A percentile compares a stretch with the other conserved stretches of the same genome.
phyloP scores from a whole-genome alignment of 495 filamentous ascomycete species.

The Chlorociboria aeruginascens region DNA sequence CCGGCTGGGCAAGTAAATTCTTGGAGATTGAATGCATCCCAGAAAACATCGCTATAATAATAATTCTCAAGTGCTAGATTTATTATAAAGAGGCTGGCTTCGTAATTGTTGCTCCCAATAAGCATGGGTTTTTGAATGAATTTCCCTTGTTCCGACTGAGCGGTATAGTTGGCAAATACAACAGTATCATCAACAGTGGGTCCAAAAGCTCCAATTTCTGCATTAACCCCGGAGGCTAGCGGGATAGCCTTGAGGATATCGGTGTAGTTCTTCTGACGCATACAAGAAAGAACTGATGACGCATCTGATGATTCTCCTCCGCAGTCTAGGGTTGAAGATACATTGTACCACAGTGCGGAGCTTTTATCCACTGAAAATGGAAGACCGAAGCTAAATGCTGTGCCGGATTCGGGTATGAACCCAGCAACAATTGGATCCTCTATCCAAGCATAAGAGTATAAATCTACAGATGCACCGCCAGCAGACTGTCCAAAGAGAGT shows the following conservation, averaged over 20 bases:
- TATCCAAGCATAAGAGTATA: conserved; percentile 37
- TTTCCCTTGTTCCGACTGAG: conserved; percentile 10
- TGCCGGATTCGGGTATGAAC: conserved; percentile 43
- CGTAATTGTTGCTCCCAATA: conserved; percentile 34
- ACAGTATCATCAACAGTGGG: conserved; percentile 33
- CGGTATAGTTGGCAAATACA: conserved; percentile 36
- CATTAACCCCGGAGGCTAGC: conserved; percentile 10
- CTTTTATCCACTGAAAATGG: conserved; percentile 21
- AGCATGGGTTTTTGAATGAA: conserved; percentile 28
- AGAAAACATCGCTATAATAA: conserved; percentile 19
- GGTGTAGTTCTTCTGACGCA: conserved; percentile 25
- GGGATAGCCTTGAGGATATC: conserved; percentile 26
- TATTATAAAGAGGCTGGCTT: conserved; percentile 28
- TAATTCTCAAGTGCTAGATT: conserved; percentile 14
- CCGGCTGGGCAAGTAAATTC: conserved; percentile 35
- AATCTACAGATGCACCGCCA: conserved; percentile 36
- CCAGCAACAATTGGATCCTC: conserved; percentile 32
- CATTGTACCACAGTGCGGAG: conserved; percentile 26
- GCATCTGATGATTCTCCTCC: conserved; percentile 21
- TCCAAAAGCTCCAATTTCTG: conserved; percentile 28
- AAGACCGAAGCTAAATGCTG: conserved; percentile 30
- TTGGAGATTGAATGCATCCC: conserved; percentile 29
- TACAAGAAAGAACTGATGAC: conserved; percentile 28
- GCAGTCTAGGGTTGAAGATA: conserved; percentile 29
- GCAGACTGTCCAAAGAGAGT: conserved; percentile 39